Evolutionary conservation across 2,329 filamentous ascomycete species (phyloP).

Genomic region (Ilyonectria sp.): DNA sequence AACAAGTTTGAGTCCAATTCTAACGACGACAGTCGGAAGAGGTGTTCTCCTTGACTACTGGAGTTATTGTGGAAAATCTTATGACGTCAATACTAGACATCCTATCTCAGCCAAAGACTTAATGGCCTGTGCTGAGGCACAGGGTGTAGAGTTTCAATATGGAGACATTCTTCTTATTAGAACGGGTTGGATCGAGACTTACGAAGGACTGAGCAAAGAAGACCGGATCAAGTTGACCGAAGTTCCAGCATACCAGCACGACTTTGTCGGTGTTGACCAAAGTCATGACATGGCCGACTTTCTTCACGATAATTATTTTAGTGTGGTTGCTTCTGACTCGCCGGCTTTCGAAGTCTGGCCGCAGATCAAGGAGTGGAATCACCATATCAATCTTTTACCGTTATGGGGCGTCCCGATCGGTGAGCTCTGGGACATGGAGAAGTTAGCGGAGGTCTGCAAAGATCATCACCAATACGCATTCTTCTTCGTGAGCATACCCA

Average conservation of each 20-base stretch:
- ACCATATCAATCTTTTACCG: slow-evolving; percentile 16
- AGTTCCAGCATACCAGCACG: slow-evolving; percentile 9
- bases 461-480: slow-evolving; percentile 5
- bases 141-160: slow-evolving; percentile 14
- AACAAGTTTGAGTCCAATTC: too few species aligned
- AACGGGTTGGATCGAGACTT: slow-evolving; percentile 18
- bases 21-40: neutral
- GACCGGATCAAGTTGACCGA: slow-evolving; percentile 5
- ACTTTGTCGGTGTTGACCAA: slow-evolving; percentile 17
- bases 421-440: slow-evolving; percentile 14
- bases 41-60: slow-evolving; percentile 20
- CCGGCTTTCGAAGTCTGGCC: slow-evolving; percentile 20
- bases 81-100: slow-evolving; percentile 14
- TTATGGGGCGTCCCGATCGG: slow-evolving; percentile 18
- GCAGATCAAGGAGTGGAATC: slow-evolving; percentile 21
- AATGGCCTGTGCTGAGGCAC: neutral
- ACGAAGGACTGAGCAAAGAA: slow-evolving; percentile 6
- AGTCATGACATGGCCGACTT: slow-evolving; percentile 12
- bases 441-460: neutral
- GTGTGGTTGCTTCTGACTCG: slow-evolving; percentile 17
- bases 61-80: slow-evolving; percentile 1
- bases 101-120: slow-evolving; percentile 8
- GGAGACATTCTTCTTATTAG: slow-evolving; percentile 13
- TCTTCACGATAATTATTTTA: slow-evolving; percentile 18
- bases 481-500: slow-evolving; percentile 10